Conservation (phyloP, 768 basidiomycete species). For the Cystofilobasidium macerans region DNA sequence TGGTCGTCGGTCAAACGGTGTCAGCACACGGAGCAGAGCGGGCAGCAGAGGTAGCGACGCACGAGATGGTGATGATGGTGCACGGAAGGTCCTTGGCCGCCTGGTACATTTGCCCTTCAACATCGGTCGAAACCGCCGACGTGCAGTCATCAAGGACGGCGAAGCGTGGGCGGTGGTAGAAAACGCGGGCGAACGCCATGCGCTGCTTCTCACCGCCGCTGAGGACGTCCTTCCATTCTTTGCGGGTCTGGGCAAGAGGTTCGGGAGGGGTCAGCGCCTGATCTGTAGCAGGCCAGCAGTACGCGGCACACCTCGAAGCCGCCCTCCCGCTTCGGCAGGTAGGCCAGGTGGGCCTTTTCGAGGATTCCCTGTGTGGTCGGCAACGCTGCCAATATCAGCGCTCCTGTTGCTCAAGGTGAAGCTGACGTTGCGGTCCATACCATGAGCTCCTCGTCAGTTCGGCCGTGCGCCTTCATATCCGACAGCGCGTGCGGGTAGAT, state of each 20-base stretch:
- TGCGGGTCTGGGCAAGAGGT: slow-evolving; percentile 49
- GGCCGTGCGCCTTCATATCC: slow-evolving; percentile 52
- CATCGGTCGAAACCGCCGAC: slow-evolving; percentile 87
- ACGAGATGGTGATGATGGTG: slow-evolving; percentile 82
- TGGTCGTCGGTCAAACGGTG: background rate
- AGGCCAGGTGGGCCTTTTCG: slow-evolving; percentile 68
- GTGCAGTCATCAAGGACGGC: slow-evolving; percentile 64
- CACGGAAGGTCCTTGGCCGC: slow-evolving; percentile 78
- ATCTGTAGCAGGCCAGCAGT: background rate
- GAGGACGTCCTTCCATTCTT: slow-evolving; percentile 57
- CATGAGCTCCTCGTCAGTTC: slow-evolving; percentile 58
- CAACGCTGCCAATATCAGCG: background rate
- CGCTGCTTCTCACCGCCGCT: slow-evolving; percentile 88
- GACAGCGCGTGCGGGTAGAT: slow-evolving; percentile 60
- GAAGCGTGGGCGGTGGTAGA: slow-evolving; percentile 41
- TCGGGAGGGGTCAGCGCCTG: background rate
- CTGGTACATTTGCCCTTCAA: slow-evolving; percentile 92
- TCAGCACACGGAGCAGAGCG: slow-evolving; percentile 31
- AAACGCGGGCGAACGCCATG: slow-evolving; percentile 86
- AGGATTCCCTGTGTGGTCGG: slow-evolving; percentile 46
- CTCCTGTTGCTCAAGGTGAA: background rate
- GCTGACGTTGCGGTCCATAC: slow-evolving; percentile 26
- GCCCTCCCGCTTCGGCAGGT: slow-evolving; percentile 75
- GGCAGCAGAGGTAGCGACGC: slow-evolving; percentile 7
- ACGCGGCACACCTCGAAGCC: slow-evolving; percentile 49